phyloP scores from a whole-genome alignment of 129 eudicot genomes.

The Gnaphalium uliginosum region DNA sequence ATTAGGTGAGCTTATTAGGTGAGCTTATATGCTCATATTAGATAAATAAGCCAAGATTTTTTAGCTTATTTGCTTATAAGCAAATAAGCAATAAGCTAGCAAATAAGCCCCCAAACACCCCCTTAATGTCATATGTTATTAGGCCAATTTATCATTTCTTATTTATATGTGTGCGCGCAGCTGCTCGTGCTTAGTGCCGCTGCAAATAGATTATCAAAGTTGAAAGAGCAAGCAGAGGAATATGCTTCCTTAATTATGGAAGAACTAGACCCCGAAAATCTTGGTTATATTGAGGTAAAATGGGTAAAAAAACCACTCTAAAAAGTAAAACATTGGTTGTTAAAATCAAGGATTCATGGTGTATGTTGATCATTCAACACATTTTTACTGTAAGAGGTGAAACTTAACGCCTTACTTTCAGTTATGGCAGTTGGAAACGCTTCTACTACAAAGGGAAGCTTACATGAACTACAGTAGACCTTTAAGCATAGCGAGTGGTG shows the following conservation, averaged over 20 bases:
- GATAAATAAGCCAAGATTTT: too few species aligned
- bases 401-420: constrained; percentile 28
- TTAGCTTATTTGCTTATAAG: too few species aligned
- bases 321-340: background rate
- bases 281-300: constrained; percentile 93
- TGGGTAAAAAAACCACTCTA: background rate
- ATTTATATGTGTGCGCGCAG: constrained; percentile 49
- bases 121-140: too few species aligned
- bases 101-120: too few species aligned
- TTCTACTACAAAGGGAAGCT: constrained; percentile 73
- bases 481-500: constrained; percentile 68
- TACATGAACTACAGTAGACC: constrained; percentile 93
- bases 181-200: constrained; percentile 90
- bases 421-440: constrained; percentile 99
- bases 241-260: constrained; percentile 95
- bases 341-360: background rate
- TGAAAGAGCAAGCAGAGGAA: constrained; percentile 89
- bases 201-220: constrained; percentile 73
- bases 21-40: too few species aligned
- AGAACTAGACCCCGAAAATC: constrained; percentile 87
- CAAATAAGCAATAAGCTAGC: too few species aligned
- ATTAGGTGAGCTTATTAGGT: too few species aligned
- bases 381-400: background rate
- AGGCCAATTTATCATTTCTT: background rate
- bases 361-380: background rate